These are phyloP conservation scores for Phytophthora sansomeana DNA, from an alignment of 352 stramenopile genomes.

Conservation along the genomic window DNA sequence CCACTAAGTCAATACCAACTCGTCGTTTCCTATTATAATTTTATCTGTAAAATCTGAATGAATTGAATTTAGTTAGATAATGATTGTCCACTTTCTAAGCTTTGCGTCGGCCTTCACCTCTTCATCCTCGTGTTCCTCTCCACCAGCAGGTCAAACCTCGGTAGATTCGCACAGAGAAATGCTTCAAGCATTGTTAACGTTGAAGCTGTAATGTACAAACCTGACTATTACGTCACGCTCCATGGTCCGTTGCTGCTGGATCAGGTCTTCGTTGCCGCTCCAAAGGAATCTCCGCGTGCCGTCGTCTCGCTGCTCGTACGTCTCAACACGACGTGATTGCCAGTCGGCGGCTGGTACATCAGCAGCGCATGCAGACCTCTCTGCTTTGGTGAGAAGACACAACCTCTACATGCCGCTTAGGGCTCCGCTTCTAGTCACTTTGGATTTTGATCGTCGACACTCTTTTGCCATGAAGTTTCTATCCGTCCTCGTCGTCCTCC, in stretches of 20 bases:
- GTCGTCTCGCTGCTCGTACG: constrained; percentile 3
- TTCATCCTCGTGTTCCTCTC: constrained; percentile 21
- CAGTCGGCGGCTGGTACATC: background rate
- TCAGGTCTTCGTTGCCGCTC: too few relatives aligned
- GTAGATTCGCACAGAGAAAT: constrained; percentile 31
- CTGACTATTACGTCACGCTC: too few relatives aligned
- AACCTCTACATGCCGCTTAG: constrained; percentile 4
- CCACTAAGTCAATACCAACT: constrained; percentile 8
- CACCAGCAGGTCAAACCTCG: constrained; percentile 10
- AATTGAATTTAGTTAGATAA: too few relatives aligned
- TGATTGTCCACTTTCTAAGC: too few relatives aligned
- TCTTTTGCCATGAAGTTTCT: too few relatives aligned
- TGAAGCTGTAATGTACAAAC: background rate
- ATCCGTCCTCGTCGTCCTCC: constrained; percentile 22
- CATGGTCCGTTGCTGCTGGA: constrained; percentile 4
- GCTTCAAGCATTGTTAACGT: constrained; percentile 20
- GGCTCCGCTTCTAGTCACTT: too few relatives aligned
- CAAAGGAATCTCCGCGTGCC: background rate
- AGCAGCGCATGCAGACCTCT: background rate
- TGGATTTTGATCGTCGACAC: too few relatives aligned
- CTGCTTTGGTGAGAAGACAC: background rate
- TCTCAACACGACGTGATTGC: constrained; percentile 3
- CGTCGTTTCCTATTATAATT: too few relatives aligned
- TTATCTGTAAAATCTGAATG: too few relatives aligned
- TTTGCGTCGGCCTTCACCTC: constrained; percentile 12